Evolutionary conservation across 1,139 yeast species (phyloP).

Genomic region (Candida sanyaensis): DNA sequence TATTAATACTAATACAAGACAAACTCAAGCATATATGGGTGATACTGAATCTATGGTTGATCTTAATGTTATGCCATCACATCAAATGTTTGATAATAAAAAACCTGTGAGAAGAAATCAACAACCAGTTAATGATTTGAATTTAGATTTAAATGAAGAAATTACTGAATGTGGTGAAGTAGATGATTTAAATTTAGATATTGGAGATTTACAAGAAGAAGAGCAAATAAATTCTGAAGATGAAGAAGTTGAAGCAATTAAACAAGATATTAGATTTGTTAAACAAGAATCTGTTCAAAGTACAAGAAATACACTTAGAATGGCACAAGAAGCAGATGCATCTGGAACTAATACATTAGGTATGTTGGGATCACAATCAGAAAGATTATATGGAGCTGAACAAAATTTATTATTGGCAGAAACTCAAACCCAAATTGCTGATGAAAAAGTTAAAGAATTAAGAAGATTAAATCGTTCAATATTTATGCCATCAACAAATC

Average conservation of each 20-base stretch:
- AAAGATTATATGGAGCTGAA: conserved; percentile 77
- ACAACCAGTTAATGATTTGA: conserved; percentile 21
- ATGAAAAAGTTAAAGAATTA: conserved; percentile 79
- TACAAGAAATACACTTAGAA: conserved; percentile 80
- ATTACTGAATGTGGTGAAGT: conserved; percentile 37
- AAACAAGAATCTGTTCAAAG: conserved; percentile 87
- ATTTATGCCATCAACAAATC: conserved; percentile 84
- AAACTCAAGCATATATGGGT: conserved; percentile 2
- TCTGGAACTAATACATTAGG: conserved; percentile 90
- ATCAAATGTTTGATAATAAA: conserved; percentile 27
- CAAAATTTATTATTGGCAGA: conserved; percentile 74
- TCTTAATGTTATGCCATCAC: conserved; percentile 44
- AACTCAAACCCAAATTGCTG: conserved; percentile 81
- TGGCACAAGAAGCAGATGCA: conserved; percentile 92
- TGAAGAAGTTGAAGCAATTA: conserved; percentile 87
- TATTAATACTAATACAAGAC: conserved; percentile 12
- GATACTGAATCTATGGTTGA: conserved; percentile 44
- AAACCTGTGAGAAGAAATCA: conserved; percentile 28
- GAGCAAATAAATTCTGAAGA: conserved; percentile 61
- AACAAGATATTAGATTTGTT: conserved; percentile 79
- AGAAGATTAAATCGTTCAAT: conserved; percentile 79
- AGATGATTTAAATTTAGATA: conserved; percentile 42
- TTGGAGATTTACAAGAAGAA: conserved; percentile 46
- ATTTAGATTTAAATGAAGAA: conserved; percentile 35
- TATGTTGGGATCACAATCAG: conserved; percentile 90